Evolutionary conservation across 371 early-diverging fungal species (phyloP).

Genomic region (Batrachochytrium dendrobatidis): DNA sequence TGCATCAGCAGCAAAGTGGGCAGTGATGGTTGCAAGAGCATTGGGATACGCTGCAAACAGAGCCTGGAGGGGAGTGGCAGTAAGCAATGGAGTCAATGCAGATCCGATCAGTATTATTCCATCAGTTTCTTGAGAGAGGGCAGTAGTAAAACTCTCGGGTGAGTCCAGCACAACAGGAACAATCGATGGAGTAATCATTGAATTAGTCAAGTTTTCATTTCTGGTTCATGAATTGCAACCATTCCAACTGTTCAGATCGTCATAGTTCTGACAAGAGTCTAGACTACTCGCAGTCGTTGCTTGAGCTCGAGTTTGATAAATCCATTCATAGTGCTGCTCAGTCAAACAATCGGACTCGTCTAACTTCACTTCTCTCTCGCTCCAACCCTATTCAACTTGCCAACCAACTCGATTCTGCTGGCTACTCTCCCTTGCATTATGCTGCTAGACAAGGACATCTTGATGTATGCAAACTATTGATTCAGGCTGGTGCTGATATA

Average conservation of each 20-base stretch:
- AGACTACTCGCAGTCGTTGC: background rate
- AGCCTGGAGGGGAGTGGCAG: background rate
- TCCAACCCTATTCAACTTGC: background rate
- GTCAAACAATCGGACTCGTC: background rate
- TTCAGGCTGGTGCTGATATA: slow-evolving; percentile 6
- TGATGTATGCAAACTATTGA: slow-evolving; percentile 5
- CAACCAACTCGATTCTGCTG: slow-evolving; percentile 4
- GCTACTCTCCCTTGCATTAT: slow-evolving; percentile 12
- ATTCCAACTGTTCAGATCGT: no score
- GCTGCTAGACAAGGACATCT: slow-evolving; percentile 10
- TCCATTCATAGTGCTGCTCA: slow-evolving; percentile 1
- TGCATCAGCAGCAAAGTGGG: slow-evolving; percentile 1
- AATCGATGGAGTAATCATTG: no score
- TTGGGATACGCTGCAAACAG: background rate
- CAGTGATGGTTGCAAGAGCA: background rate
- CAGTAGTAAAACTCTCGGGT: no score
- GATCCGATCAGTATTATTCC: background rate
- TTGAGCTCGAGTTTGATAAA: background rate
- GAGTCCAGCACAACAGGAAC: no score
- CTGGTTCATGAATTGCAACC: no score
- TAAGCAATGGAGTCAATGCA: background rate
- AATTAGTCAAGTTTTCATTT: no score
- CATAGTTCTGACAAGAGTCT: no score
- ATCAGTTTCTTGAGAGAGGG: background rate
- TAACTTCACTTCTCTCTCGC: background rate